Percentiles rank a stretch among this genome's conserved stretches.
Conservation (phyloP, 192 early-diverging fungal species). For the Coemansia sp. region DNA sequence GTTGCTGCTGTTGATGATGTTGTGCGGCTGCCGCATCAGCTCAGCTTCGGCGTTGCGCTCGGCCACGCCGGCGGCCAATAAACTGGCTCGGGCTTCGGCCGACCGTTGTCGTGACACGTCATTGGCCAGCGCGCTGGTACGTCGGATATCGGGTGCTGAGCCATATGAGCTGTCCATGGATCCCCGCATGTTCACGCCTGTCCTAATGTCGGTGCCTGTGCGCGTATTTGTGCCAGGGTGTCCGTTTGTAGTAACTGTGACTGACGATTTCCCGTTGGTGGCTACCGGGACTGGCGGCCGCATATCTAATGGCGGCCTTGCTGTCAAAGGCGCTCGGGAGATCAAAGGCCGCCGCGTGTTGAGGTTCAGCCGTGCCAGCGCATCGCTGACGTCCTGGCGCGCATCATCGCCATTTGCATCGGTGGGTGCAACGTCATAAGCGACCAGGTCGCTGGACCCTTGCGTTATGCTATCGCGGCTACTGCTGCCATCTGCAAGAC, state of each 20-base stretch:
- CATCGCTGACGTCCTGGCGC: constrained; percentile 12
- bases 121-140: constrained; percentile 19
- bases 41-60: constrained; percentile 42
- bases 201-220: background rate
- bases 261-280: background rate
- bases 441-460: background rate
- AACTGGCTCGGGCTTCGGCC: constrained; percentile 47
- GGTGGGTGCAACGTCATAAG: background rate
- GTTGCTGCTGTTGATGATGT: constrained; percentile 11
- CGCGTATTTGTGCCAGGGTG: background rate
- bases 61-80: constrained; percentile 42
- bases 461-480: constrained; percentile 15
- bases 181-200: background rate
- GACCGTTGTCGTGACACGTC: constrained; percentile 36
- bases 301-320: background rate
- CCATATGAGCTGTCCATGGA: background rate
- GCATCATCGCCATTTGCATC: background rate
- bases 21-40: constrained; percentile 13
- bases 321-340: background rate
- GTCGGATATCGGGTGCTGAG: constrained; percentile 23
- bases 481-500: background rate
- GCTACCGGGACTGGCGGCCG: background rate
- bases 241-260: background rate
- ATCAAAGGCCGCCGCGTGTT: constrained; percentile 7
- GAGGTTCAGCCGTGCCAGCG: constrained; percentile 28